These are phyloP conservation scores for Dipsacomyces acuminosporus DNA, from an alignment of 371 early-diverging fungal genomes.

Conservation along the genomic window DNA sequence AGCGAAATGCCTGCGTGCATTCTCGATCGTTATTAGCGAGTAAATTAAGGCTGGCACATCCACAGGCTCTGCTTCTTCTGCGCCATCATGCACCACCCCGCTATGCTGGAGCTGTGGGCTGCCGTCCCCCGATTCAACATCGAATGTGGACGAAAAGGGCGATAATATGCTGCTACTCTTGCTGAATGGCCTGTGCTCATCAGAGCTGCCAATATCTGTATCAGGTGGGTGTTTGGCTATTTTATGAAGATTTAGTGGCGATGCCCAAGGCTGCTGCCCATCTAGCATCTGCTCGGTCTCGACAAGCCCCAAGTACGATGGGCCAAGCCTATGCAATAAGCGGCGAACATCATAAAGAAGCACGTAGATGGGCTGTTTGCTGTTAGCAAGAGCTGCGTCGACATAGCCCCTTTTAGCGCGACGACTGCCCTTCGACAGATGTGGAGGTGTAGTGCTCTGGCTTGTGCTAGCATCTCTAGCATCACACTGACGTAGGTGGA, in stretches of 20 bases:
- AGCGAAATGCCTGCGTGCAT: slow-evolving; percentile 24
- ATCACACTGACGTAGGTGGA: slow-evolving; percentile 8
- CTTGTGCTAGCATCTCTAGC: background rate
- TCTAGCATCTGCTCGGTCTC: slow-evolving; percentile 13
- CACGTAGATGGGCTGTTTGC: slow-evolving; percentile 10
- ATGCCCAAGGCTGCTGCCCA: slow-evolving; percentile 28
- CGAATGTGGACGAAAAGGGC: slow-evolving; percentile 5
- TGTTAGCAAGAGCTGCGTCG: too few species aligned
- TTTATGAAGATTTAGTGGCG: slow-evolving; percentile 20
- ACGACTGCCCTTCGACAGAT: too few species aligned
- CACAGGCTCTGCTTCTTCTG: slow-evolving; percentile 1
- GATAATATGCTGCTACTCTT: background rate
- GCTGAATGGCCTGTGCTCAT: background rate
- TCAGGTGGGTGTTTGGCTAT: slow-evolving; percentile 2
- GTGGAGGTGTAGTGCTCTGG: too few species aligned
- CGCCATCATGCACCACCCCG: too few species aligned
- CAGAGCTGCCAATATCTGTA: background rate
- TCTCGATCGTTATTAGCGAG: slow-evolving; percentile 30
- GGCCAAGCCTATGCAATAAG: slow-evolving; percentile 6
- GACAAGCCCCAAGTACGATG: slow-evolving; percentile 21
- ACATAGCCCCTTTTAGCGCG: too few species aligned
- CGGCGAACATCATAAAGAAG: slow-evolving; percentile 17
- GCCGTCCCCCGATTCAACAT: background rate
- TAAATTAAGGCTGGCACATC: slow-evolving; percentile 21
- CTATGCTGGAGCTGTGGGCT: too few species aligned